These are phyloP conservation scores for Populus hybrid DNA, from an alignment of 441 rosid genomes.

Conservation along the genomic window DNA sequence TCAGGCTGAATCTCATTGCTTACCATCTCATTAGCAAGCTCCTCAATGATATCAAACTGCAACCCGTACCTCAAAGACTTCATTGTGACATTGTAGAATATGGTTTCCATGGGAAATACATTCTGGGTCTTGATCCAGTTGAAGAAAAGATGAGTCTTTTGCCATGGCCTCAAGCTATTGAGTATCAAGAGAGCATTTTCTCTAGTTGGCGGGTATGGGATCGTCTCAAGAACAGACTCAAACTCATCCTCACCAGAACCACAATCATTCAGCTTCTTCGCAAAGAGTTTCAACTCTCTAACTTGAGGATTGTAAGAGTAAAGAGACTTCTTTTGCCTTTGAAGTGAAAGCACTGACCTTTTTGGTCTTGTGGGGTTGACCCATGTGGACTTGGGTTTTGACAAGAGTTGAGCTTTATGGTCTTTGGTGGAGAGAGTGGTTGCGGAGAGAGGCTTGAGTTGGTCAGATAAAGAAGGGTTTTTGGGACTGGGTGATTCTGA, in stretches of 20 bases:
- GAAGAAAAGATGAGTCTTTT: conserved; percentile 63
- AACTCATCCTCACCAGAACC: conserved; percentile 43
- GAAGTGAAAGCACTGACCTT: conserved; percentile 81
- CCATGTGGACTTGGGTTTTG: conserved; percentile 86
- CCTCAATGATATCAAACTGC: conserved; percentile 80
- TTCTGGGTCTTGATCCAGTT: conserved; percentile 67
- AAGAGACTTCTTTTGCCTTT: conserved; percentile 68
- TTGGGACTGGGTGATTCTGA: conserved; percentile 35
- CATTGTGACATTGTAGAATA: conserved; percentile 82
- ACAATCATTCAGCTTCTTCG: conserved; percentile 65
- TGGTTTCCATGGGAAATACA: conserved; percentile 75
- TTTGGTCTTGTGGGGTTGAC: conserved; percentile 81
- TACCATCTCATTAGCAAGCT: conserved; percentile 83
- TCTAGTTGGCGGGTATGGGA: conserved; percentile 53
- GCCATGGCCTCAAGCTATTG: conserved; percentile 70
- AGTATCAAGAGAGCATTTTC: conserved; percentile 73
- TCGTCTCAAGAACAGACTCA: conserved; percentile 48
- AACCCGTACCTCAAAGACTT: conserved; percentile 84
- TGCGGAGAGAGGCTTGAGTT: conserved; percentile 71
- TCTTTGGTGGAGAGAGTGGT: conserved; percentile 49
- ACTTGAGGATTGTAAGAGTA: conserved; percentile 65
- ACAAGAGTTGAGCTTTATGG: conserved; percentile 38
- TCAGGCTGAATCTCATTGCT: conserved; percentile 71
- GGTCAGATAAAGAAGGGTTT: conserved; percentile 74
- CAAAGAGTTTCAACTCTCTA: conserved; percentile 60